Conservation (phyloP, 352 stramenopile species). For the Globisporangium nagaii region DNA sequence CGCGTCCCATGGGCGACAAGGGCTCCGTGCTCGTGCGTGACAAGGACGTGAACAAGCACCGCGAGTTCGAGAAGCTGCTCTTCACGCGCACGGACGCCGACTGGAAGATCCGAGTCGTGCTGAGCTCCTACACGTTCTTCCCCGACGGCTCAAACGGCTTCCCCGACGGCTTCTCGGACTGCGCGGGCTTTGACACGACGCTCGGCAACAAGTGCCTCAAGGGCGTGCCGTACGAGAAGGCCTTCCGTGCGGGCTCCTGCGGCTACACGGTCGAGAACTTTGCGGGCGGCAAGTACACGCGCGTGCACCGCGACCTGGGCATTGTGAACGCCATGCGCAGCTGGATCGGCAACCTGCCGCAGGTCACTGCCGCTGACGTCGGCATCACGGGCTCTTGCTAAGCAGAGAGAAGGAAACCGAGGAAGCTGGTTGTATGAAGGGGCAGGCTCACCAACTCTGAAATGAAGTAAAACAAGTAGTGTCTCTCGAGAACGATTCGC, state of each 20-base stretch:
- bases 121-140: constrained; percentile 60
- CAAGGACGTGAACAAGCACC: constrained; percentile 40
- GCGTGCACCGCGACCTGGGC: constrained; percentile 53
- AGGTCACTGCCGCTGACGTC: constrained; percentile 23
- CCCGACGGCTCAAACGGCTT: constrained; percentile 39
- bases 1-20: constrained; percentile 42
- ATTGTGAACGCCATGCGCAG: constrained; percentile 66
- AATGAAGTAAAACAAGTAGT: too few relatives aligned
- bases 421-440: too few relatives aligned
- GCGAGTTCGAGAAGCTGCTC: constrained; percentile 47
- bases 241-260: constrained; percentile 40
- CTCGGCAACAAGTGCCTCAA: constrained; percentile 23
- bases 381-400: constrained; percentile 37
- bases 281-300: constrained; percentile 46
- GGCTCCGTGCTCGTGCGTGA: constrained; percentile 53
- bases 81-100: constrained; percentile 49
- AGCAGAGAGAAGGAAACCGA: background rate
- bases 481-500: too few relatives aligned
- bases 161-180: constrained; percentile 46
- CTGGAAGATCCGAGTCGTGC: constrained; percentile 63
- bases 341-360: constrained; percentile 30
- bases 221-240: constrained; percentile 42
- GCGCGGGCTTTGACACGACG: constrained; percentile 24
- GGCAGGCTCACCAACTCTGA: too few relatives aligned
- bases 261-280: constrained; percentile 51